phyloP scores from a whole-genome alignment of 305 asterid species.

The Fraxinus nigra region DNA sequence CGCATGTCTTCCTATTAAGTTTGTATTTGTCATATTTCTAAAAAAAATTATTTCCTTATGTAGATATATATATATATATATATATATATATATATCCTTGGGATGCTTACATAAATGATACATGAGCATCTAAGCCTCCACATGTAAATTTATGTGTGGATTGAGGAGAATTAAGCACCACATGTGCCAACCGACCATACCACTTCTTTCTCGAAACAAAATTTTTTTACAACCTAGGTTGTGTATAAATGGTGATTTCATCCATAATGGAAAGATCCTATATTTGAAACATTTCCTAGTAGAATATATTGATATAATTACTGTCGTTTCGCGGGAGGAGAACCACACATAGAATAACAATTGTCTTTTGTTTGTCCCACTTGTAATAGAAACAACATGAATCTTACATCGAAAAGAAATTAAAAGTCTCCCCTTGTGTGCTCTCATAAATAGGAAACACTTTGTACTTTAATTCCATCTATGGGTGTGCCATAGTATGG shows the following conservation, averaged over 20 bases:
- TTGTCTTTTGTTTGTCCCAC: neutral
- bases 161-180: neutral
- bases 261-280: neutral
- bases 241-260: neutral
- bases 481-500: neutral
- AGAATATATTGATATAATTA: neutral
- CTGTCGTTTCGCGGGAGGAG: neutral
- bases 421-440: neutral
- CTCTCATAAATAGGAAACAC: neutral
- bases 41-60: neutral
- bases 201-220: neutral
- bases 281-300: neutral
- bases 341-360: neutral
- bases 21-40: no score
- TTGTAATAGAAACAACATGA: neutral
- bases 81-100: neutral
- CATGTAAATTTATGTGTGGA: neutral
- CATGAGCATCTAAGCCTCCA: neutral
- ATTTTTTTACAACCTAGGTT: neutral
- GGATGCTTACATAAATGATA: neutral
- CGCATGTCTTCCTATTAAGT: neutral
- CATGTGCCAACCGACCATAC: neutral
- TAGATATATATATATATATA: neutral
- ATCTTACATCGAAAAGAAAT: neutral
- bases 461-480: neutral